phyloP scores from a whole-genome alignment of 192 early-diverging fungal genomes.

The Coemansia sp. region DNA sequence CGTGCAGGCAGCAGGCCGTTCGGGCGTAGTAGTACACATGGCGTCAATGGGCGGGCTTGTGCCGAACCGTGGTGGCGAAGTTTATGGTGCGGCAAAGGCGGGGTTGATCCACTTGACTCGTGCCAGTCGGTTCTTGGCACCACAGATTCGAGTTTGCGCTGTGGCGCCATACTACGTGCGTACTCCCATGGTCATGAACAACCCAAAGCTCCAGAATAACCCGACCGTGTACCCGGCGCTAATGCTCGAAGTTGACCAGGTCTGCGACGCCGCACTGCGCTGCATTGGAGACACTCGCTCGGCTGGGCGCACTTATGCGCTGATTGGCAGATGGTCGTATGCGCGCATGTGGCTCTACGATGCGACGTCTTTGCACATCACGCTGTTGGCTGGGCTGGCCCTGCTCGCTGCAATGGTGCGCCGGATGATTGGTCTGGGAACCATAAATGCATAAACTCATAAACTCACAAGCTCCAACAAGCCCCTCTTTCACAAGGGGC shows the following conservation, averaged over 20 bases:
- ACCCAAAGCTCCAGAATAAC: conserved; percentile 46
- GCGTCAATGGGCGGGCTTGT: conserved; percentile 44
- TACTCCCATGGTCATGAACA: conserved; percentile 44
- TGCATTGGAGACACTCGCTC: conserved; percentile 19
- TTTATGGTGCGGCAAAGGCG: conserved; percentile 46
- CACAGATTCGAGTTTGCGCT: conserved; percentile 28
- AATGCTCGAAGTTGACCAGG: conserved; percentile 36
- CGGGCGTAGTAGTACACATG: conserved; percentile 37
- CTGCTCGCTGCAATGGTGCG: conserved; percentile 4
- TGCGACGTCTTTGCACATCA: conserved; percentile 16
- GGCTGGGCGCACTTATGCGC: conserved; percentile 26
- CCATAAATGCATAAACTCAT: background rate
- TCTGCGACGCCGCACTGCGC: conserved; percentile 21
- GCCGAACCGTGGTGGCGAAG: conserved; percentile 41
- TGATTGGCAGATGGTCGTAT: conserved; percentile 28
- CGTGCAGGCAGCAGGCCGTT: background rate
- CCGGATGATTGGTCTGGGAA: background rate
- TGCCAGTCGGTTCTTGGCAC: conserved; percentile 26
- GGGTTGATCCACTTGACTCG: conserved; percentile 36
- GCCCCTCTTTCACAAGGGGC: too few relatives aligned
- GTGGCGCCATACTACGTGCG: conserved; percentile 46
- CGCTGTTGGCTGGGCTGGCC: conserved; percentile 17
- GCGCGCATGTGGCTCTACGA: conserved; percentile 37
- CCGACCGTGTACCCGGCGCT: conserved; percentile 28
- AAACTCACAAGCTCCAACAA: background rate